Evolutionary conservation across 2,329 filamentous ascomycete genomes (phyloP).

Genomic region (Ascochyta rabiei): DNA sequence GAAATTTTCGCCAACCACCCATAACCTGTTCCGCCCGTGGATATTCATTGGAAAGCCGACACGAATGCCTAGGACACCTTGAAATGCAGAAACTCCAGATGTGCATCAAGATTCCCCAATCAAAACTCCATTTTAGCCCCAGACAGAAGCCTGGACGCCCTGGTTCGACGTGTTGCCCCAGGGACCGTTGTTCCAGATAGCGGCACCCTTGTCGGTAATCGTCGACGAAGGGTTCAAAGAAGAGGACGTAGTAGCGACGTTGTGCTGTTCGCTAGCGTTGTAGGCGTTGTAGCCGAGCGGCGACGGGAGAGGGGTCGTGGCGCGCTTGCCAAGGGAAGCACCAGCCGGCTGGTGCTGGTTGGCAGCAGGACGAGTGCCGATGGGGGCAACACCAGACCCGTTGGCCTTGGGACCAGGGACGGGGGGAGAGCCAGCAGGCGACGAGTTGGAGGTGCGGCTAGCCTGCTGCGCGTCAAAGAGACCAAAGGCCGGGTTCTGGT

Average conservation of each 20-base stretch:
- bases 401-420: slow-evolving; percentile 66
- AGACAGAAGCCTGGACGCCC: slow-evolving; percentile 89
- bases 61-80: slow-evolving; percentile 50
- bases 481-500: slow-evolving; percentile 57
- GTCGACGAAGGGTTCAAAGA: slow-evolving; percentile 63
- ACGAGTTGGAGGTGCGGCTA: slow-evolving; percentile 83
- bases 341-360: slow-evolving; percentile 63
- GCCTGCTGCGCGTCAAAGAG: slow-evolving; percentile 66
- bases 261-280: slow-evolving; percentile 61
- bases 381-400: slow-evolving; percentile 79
- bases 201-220: slow-evolving; percentile 51
- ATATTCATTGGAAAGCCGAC: slow-evolving; percentile 44
- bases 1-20: slow-evolving; percentile 44
- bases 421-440: slow-evolving; percentile 81
- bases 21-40: slow-evolving; percentile 41
- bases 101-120: slow-evolving; percentile 47
- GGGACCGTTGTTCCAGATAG: slow-evolving; percentile 77
- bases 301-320: slow-evolving; percentile 90
- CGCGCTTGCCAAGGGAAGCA: slow-evolving; percentile 74
- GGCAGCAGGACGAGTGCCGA: slow-evolving; percentile 82
- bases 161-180: slow-evolving; percentile 76
- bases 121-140: slow-evolving; percentile 68
- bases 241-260: slow-evolving; percentile 55
- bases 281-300: slow-evolving; percentile 72
- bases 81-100: slow-evolving; percentile 53